Percentiles rank a stretch among this genome's conserved stretches.
Evolutionary conservation across 2,329 filamentous ascomycete species (phyloP).

Genomic region (Dendrostoma leiphaemia): DNA sequence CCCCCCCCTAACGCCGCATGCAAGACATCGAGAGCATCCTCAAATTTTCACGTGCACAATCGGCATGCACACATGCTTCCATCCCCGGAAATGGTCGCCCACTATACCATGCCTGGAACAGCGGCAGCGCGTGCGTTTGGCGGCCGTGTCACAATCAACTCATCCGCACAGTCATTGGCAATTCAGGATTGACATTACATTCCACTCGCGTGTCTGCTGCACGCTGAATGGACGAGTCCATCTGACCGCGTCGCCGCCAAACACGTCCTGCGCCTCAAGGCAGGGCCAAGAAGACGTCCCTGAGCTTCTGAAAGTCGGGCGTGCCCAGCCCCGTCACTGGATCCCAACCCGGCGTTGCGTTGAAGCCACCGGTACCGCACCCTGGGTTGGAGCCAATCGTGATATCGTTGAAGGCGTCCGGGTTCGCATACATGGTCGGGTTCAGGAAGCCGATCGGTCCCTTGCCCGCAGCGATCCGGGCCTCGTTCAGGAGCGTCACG

Average conservation of each 20-base stretch:
- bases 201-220: neutral
- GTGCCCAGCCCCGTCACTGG: constrained; percentile 31
- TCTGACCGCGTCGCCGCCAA: neutral
- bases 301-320: constrained; percentile 21
- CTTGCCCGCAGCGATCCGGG: constrained; percentile 33
- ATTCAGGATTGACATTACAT: too few relatives aligned
- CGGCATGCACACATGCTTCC: too few relatives aligned
- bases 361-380: constrained; percentile 21
- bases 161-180: too few relatives aligned
- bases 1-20: too few relatives aligned
- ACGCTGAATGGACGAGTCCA: neutral
- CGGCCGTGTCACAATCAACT: too few relatives aligned
- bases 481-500: constrained; percentile 42
- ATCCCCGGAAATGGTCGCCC: too few relatives aligned
- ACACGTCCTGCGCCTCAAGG: neutral
- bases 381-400: constrained; percentile 24
- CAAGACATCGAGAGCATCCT: too few relatives aligned
- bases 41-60: too few relatives aligned
- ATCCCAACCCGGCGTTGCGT: constrained; percentile 32
- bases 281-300: constrained; percentile 6
- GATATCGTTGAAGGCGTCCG: constrained; percentile 27
- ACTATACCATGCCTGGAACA: too few relatives aligned
- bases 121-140: too few relatives aligned
- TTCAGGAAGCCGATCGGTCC: constrained; percentile 43
- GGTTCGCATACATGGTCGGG: constrained; percentile 35